Base-by-base conservation (phyloP, 2,329 filamentous ascomycete genomes). In the Cladosporium sp. region DNA sequence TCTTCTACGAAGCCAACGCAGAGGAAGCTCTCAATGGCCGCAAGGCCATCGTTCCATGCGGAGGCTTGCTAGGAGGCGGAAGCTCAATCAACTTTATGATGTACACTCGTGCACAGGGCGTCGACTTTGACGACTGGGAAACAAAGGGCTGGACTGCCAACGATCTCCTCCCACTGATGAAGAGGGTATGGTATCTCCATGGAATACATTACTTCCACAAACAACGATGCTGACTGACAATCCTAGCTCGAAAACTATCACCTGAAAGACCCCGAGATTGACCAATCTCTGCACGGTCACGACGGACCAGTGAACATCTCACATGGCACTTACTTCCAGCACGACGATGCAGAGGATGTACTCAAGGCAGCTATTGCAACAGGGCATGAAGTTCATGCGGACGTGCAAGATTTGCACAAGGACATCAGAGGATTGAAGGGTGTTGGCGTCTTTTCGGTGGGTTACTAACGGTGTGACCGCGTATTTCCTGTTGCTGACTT, bases 1-100 rank as follows among this genome's bases (percentile, higher is more conserved):
- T 83, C 34, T 86, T 85, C 71, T 85, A 85, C 70, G 77, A 83
- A 68, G 77, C 78, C 4, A 81, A 81, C 41, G 72, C 79, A 26
- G 78, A 78, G 1, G 74, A 80, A 44, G 70, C 81, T n/a, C 77
- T 86, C 10, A 78, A 80, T 21, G 67, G 59, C 4, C 75, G 83
- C 32, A 78, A 80, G 65, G 75, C 73, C 4, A 74, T 80, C n/a
- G 75, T 81, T 14, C 76, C 77, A 12, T 74, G 70, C 15, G 80
- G 79, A 34, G 80, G 81, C 26, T 81, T 85, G 1, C 80, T 91
- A 0, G 89, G 89, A 26, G 89, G 88, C 5, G 87, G 87, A 8
- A 76, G 74, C 24, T 76, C 73, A 1, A 78, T 77, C 67, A 78
- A 78, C 65, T 72, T 74, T 59, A 76, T 78, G 76, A 74, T 71